Evolutionary conservation across 1,284 basidiomycete genomes (phyloP).

Genomic region (Cutaneotrichosporon sp.): DNA sequence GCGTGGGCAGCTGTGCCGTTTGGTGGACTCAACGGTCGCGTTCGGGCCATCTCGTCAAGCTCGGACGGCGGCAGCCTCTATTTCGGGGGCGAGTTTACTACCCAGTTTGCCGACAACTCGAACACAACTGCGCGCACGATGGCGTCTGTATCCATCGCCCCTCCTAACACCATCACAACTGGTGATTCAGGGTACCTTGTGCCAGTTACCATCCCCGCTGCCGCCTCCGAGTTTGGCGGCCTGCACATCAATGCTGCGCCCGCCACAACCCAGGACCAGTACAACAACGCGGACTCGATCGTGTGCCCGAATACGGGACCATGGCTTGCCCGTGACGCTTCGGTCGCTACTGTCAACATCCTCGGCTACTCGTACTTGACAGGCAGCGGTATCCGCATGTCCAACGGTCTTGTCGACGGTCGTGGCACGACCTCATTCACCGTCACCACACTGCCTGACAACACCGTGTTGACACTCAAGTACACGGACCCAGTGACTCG

Average conservation of each 20-base stretch:
- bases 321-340: constrained; percentile 79
- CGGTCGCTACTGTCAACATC: constrained; percentile 69
- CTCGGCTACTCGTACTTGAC: constrained; percentile 65
- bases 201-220: constrained; percentile 69
- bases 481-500: constrained; percentile 75
- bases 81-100: constrained; percentile 83
- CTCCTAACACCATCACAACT: constrained; percentile 63
- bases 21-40: constrained; percentile 74
- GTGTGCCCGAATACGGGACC: constrained; percentile 75
- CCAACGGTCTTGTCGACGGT: constrained; percentile 79
- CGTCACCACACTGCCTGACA: constrained; percentile 82
- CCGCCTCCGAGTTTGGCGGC: constrained; percentile 51
- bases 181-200: constrained; percentile 87
- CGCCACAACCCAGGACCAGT: constrained; percentile 64
- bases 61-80: constrained; percentile 71
- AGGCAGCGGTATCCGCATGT: constrained; percentile 73
- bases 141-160: constrained; percentile 43
- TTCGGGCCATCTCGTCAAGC: constrained; percentile 74
- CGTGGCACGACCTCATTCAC: constrained; percentile 83
- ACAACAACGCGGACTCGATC: constrained; percentile 68
- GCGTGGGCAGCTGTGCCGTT: constrained; percentile 66
- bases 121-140: constrained; percentile 69
- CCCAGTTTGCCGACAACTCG: constrained; percentile 62
- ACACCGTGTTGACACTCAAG: constrained; percentile 70
- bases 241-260: constrained; percentile 67